phyloP scores from a whole-genome alignment of 768 basidiomycete species.

The Pulveroboletus sp. region DNA sequence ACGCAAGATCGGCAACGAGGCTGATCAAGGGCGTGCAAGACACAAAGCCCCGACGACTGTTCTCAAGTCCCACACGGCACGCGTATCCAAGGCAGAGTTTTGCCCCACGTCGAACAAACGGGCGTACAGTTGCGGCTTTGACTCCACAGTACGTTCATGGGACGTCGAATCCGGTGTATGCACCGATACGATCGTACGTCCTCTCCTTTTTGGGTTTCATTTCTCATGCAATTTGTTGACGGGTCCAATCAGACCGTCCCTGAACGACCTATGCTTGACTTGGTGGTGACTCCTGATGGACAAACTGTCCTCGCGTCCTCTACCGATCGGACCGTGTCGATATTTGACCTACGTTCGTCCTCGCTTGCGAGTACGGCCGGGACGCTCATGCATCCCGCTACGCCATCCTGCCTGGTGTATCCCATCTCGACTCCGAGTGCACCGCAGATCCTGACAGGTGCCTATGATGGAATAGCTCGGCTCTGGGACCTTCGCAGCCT shows the following conservation, averaged over 20 bases:
- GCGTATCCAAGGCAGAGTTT: conserved; percentile 76
- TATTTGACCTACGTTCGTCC: conserved; percentile 64
- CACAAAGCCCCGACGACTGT: conserved; percentile 70
- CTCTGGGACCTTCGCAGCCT: conserved; percentile 78
- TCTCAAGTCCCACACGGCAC: conserved; percentile 79
- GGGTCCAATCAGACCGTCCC: conserved; percentile 50
- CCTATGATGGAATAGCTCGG: conserved; percentile 75
- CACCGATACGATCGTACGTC: conserved; percentile 57
- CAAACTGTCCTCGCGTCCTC: conserved; percentile 57
- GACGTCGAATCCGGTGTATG: conserved; percentile 79
- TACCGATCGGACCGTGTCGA: conserved; percentile 68
- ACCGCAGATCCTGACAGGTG: conserved; percentile 65
- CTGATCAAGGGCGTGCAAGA: conserved; percentile 33
- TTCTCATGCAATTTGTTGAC: not conserved
- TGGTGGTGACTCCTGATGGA: conserved; percentile 47
- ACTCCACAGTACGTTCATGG: conserved; percentile 89
- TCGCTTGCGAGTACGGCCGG: conserved; percentile 36
- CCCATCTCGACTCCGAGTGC: conserved; percentile 7
- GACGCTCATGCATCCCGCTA: conserved; percentile 58
- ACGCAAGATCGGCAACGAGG: conserved; percentile 45
- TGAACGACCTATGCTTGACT: conserved; percentile 72
- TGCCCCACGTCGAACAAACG: conserved; percentile 31
- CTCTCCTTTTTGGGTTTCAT: not conserved
- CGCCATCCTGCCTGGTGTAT: conserved; percentile 59
- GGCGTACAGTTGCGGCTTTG: conserved; percentile 82